Evolutionary conservation across 768 basidiomycete species (phyloP), one percentile per base, ranked within the genome.

Genomic region (Fistulinella prunicolor): DNA sequence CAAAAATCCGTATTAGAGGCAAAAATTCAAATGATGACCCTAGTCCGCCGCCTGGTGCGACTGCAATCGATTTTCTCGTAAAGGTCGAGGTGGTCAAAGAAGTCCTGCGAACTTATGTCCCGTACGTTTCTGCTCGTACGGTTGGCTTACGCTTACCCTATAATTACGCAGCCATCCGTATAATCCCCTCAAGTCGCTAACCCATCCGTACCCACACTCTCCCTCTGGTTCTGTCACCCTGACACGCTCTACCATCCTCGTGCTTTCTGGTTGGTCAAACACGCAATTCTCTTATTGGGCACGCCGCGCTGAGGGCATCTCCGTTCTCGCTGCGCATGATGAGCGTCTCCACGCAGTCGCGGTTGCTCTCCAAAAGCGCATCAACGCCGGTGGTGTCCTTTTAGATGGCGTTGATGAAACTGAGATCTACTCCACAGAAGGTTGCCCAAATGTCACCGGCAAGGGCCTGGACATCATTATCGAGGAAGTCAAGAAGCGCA

Each of bases 281-380:
- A 77, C 75, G 9, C 77, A 78, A 47, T 77, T 77, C 42, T 78
- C 75, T 38, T 78, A 78, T 50, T 77, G 75, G 77, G 73, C 75
- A n/a, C 74, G 75, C 43, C 74, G 75, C 24, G 63, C 70, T 6
- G 77, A 78, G 58, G 76, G 73, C 23, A 70, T 77, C 38, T 76
- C 75, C 41, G 76, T 78, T 32, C 67, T 77, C 24, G 65, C 70
- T 14, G 51, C 63, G 32, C 67, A 72, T 37, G 75, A 77, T 51
- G 60, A 62, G 32, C 70, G 70, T 35, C 64, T 77, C 35, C 67
- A 59, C 20, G 62, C 70, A 21, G 72, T 78, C 34, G 70, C 70
- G 21, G 44, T 65, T 21, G 73, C 72, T 13, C 58, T 78, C 19
- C 70, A 73, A 30, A 68, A 58, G 42, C 75, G 73, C 47, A 67